Conservation (phyloP, 192 early-diverging fungal species). For the Rhizophagus prolifer region DNA sequence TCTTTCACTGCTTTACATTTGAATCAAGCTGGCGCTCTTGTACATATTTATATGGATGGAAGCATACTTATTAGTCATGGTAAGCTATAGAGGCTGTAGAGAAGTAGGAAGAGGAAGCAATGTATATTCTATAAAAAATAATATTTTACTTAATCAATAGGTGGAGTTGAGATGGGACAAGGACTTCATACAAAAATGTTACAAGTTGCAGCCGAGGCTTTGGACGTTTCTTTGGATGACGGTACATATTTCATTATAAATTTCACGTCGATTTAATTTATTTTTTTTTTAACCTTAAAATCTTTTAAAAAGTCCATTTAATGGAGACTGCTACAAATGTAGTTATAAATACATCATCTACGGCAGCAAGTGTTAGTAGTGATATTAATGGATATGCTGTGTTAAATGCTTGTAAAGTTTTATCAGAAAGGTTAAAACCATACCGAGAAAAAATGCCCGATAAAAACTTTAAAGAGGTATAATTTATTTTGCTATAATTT, state of each 20-base stretch:
- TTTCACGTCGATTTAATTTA: not conserved
- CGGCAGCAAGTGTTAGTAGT: slow-evolving; percentile 75
- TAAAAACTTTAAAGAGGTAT: slow-evolving; percentile 53
- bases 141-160: not conserved
- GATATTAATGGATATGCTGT: slow-evolving; percentile 86
- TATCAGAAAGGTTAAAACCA: slow-evolving; percentile 70
- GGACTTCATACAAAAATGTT: slow-evolving; percentile 89
- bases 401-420: slow-evolving; percentile 71
- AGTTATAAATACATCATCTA: slow-evolving; percentile 77
- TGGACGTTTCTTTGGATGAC: slow-evolving; percentile 71
- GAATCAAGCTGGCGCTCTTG: slow-evolving; percentile 83
- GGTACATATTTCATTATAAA: not conserved
- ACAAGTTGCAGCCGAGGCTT: slow-evolving; percentile 78
- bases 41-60: slow-evolving; percentile 85
- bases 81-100: not conserved
- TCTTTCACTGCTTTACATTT: slow-evolving; percentile 72
- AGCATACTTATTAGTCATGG: slow-evolving; percentile 80
- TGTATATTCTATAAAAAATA: too few relatives aligned
- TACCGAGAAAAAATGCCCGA: slow-evolving; percentile 60
- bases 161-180: slow-evolving; percentile 90
- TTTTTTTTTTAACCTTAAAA: too few relatives aligned
- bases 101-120: not conserved
- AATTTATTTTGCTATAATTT: not conserved
- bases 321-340: slow-evolving; percentile 72
- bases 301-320: slow-evolving; percentile 23